Base-by-base conservation (phyloP, 192 early-diverging fungal genomes). In the Entomortierella beljakovae region DNA sequence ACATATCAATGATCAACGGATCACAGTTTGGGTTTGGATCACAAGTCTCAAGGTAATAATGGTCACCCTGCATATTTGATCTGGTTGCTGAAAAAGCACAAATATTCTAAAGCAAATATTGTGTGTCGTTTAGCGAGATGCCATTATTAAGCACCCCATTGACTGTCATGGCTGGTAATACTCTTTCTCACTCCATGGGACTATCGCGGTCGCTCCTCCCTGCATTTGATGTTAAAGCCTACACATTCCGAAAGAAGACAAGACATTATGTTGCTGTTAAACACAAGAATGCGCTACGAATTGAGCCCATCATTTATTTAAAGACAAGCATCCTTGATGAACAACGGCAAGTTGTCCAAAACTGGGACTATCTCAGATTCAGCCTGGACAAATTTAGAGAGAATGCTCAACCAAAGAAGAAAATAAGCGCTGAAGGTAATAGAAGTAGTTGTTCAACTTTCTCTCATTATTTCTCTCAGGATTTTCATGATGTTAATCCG, bases 361-460 rank as follows among this genome's bases (percentile, higher is more conserved):
- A 79, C 64, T 79, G 75, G 75, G 75, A 79, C 23, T 79, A 70
- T 16, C 25, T 79, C 9, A 46, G 75, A 15, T 79, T 79, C 25
- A 64, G 57, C 11, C 42, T 70, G 11, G 75, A 79, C 25, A 61
- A 68, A 23, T 79, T 79, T 50, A 52, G 67, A 13, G 75, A 79
- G 4, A 69, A 79, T 64, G 75, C 67, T 1, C 75, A 79, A 29
- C 75, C 75, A 23, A 79, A 79, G 34, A 79, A 79, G 63, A 79
- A 79, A 26, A 20, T 79, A 57, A 70, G 61, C 22, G 49, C 62
- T 43, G 75, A 79, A 54, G 75, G 75, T 70, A 79, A 70, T 6
- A 26, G n/a, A 34, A 43, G 52, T 29, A 26, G 26, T 20, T 26
- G 33, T 29, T 15, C n/a, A n/a, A n/a, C n/a, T n/a, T n/a, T n/a